These are phyloP conservation scores for Metschnikowia gelsemii DNA, from an alignment of 805 yeast genomes.

Conservation along the genomic window DNA sequence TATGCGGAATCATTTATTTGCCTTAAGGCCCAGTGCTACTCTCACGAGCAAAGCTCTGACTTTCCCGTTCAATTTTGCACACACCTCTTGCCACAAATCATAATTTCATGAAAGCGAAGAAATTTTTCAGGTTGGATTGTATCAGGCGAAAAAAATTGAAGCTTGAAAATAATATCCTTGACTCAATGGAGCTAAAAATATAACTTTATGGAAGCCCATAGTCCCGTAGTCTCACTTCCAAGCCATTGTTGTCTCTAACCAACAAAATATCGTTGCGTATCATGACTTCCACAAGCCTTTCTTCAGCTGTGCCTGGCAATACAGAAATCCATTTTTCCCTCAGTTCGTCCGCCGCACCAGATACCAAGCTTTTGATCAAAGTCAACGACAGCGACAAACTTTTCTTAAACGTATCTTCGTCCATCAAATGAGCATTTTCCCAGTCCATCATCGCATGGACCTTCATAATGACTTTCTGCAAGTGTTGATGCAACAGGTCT, in stretches of 20 bases:
- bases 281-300: slow-evolving; percentile 18
- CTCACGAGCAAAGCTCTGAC: too few species aligned
- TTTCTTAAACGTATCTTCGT: slow-evolving; percentile 17
- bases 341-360: slow-evolving; percentile 7
- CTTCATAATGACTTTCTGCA: slow-evolving; percentile 23
- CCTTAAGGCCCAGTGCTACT: too few species aligned
- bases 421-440: slow-evolving; percentile 22
- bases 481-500: slow-evolving; percentile 15
- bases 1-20: too few species aligned
- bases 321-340: slow-evolving; percentile 14
- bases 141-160: too few species aligned
- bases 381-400: slow-evolving; percentile 15
- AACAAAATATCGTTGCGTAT: slow-evolving; percentile 16
- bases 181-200: too few species aligned
- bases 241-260: slow-evolving; percentile 1
- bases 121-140: too few species aligned
- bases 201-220: slow-evolving; percentile 4
- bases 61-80: too few species aligned
- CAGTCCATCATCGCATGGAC: slow-evolving; percentile 25
- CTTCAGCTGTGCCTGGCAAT: slow-evolving; percentile 14
- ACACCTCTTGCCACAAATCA: too few species aligned
- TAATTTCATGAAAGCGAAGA: too few species aligned
- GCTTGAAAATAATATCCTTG: too few species aligned
- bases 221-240: slow-evolving; percentile 4
- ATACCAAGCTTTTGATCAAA: slow-evolving; percentile 14